Conservation (phyloP, 2,329 filamentous ascomycete species). For the Beauveria sp. region DNA sequence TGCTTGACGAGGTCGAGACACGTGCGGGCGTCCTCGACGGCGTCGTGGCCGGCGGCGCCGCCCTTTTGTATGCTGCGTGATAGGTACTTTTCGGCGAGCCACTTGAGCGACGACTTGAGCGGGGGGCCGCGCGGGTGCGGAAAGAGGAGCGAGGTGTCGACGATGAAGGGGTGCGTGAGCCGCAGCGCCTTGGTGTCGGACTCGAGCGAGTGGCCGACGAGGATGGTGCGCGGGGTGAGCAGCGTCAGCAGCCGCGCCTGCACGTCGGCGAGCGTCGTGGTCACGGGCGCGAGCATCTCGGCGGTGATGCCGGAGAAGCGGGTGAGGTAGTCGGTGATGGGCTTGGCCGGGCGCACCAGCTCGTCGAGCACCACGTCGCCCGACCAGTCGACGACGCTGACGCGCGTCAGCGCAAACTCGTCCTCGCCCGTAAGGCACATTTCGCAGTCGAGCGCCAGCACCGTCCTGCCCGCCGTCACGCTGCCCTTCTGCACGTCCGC, state of each 20-base stretch:
- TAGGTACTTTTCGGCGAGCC: slow-evolving; percentile 78
- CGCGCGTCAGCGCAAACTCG: slow-evolving; percentile 76
- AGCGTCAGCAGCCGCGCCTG: slow-evolving; percentile 68
- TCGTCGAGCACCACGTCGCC: slow-evolving; percentile 78
- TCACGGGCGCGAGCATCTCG: slow-evolving; percentile 73
- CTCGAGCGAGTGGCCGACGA: slow-evolving; percentile 75
- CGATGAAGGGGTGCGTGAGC: slow-evolving; percentile 83
- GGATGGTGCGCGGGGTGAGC: slow-evolving; percentile 63
- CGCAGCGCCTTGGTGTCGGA: slow-evolving; percentile 78
- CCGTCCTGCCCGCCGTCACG: slow-evolving; percentile 69
- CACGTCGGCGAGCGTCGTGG: slow-evolving; percentile 75
- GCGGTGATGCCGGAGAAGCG: slow-evolving; percentile 87
- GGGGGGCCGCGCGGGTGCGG: slow-evolving; percentile 86
- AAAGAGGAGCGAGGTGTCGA: slow-evolving; percentile 85
- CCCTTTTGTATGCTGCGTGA: slow-evolving; percentile 81
- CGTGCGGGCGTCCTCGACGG: slow-evolving; percentile 83
- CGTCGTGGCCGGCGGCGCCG: slow-evolving; percentile 72
- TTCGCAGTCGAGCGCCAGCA: slow-evolving; percentile 87
- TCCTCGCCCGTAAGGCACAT: slow-evolving; percentile 87
- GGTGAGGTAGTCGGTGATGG: slow-evolving; percentile 91
- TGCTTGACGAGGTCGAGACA: slow-evolving; percentile 90
- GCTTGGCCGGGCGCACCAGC: slow-evolving; percentile 79
- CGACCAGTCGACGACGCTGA: slow-evolving; percentile 82
- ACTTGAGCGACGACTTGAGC: slow-evolving; percentile 85
- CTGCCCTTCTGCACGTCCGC: slow-evolving; percentile 70